Percentiles rank a stretch among this genome's conserved stretches.
phyloP scores from a whole-genome alignment of 371 early-diverging fungal genomes.

The Syncephalastrum sp. region DNA sequence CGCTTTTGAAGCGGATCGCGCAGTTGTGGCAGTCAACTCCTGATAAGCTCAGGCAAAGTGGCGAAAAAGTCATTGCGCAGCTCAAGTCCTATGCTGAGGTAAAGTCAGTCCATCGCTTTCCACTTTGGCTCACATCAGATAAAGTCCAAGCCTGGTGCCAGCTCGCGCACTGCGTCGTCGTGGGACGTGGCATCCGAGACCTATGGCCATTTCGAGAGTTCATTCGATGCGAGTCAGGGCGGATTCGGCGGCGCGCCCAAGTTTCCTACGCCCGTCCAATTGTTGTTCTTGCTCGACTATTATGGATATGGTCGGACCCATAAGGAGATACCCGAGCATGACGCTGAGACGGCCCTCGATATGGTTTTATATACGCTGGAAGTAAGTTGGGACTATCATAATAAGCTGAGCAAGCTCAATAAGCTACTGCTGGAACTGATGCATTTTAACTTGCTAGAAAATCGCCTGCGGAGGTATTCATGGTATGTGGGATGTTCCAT shows the following conservation, averaged over 20 bases:
- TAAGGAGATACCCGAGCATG: constrained; percentile 17
- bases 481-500: constrained; percentile 27
- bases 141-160: too few species aligned
- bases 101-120: constrained; percentile 3
- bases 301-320: constrained; percentile 29
- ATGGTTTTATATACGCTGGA: constrained; percentile 60
- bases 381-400: constrained; percentile 17
- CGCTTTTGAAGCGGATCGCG: constrained; percentile 43
- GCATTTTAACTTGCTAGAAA: constrained; percentile 20
- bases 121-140: too few species aligned
- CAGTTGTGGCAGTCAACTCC: constrained; percentile 43
- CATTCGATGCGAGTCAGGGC: constrained; percentile 54
- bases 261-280: constrained; percentile 63
- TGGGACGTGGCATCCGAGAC: constrained; percentile 22
- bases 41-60: constrained; percentile 39
- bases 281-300: constrained; percentile 57
- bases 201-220: constrained; percentile 35
- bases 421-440: not conserved
- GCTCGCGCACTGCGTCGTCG: too few species aligned
- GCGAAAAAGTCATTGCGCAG: constrained; percentile 38
- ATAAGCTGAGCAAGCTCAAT: not conserved
- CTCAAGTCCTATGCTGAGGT: constrained; percentile 39
- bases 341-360: constrained; percentile 45
- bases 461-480: constrained; percentile 65
- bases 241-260: constrained; percentile 68